phyloP scores from a whole-genome alignment of 208 protist species.

The Endotrypanum monterogeii region DNA sequence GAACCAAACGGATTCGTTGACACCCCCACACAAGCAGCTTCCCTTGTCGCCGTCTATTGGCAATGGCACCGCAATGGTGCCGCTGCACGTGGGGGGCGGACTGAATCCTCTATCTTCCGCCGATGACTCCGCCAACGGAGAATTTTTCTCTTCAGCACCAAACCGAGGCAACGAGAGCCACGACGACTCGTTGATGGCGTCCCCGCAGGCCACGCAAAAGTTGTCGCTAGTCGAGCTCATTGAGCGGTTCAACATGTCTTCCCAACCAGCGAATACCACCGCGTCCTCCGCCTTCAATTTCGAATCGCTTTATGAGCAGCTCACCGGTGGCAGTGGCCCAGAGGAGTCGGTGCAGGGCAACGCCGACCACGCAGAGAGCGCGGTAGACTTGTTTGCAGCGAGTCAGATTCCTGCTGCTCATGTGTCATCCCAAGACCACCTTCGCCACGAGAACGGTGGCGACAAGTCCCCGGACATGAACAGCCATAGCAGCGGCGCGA shows the following conservation, averaged over 20 bases:
- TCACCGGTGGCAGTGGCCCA: slow-evolving; percentile 31
- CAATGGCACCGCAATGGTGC: slow-evolving; percentile 25
- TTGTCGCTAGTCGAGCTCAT: slow-evolving; percentile 54
- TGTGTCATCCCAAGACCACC: slow-evolving; percentile 5
- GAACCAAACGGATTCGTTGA: slow-evolving; percentile 19
- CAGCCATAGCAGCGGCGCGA: slow-evolving; percentile 14
- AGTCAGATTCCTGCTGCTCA: background rate
- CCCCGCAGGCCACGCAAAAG: slow-evolving; percentile 44
- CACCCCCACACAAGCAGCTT: slow-evolving; percentile 35
- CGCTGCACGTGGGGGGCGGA: background rate
- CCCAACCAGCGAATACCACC: slow-evolving; percentile 8
- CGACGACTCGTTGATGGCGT: slow-evolving; percentile 41
- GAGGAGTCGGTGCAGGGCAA: slow-evolving; percentile 27
- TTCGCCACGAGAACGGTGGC: background rate
- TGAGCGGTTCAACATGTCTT: slow-evolving; percentile 38
- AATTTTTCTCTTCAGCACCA: slow-evolving; percentile 28
- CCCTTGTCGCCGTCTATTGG: slow-evolving; percentile 23
- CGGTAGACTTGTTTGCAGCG: background rate
- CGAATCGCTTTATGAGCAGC: slow-evolving; percentile 56
- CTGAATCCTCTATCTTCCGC: background rate
- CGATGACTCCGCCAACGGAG: slow-evolving; percentile 25
- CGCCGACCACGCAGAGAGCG: slow-evolving; percentile 24
- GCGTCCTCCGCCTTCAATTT: slow-evolving; percentile 35
- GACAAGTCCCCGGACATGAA: slow-evolving; percentile 16
- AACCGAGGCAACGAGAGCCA: slow-evolving; percentile 21